Evolutionary conservation across 768 basidiomycete species (phyloP), one percentile per base, ranked within the genome.

Genomic region (Psilocybe subaeruginosa): DNA sequence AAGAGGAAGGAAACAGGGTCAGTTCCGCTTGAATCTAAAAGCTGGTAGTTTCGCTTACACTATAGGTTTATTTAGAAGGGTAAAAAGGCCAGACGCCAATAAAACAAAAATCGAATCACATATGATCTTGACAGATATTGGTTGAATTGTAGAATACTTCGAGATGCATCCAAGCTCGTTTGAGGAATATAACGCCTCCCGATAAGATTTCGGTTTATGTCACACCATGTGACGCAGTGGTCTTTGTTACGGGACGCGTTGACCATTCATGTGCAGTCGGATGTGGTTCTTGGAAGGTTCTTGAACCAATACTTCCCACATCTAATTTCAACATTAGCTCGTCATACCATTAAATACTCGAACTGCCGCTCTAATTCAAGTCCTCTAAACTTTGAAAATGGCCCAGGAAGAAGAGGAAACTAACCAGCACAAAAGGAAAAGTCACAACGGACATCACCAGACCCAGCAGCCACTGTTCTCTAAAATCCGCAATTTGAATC

Each of bases 401-500:
- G 3, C 11, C 4, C 49, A 51, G 29, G 30, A 29, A 14, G 14
- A 51, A 30, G 49, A 30, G 14, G 41, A 43, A 14, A 11, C 41
- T 6, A 1, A 16, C 27, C 30, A 14, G 29, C 6, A 29, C 30
- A 12, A n/a, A 12, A 19, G 9, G 49, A 31, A 31, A 30, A 51
- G 30, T 2, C 9, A 27, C 8, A 16, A 16, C 30, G 49, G 29
- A 51, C 27, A 12, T 51, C 49, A 51, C 4, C 27, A 6, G 5
- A 9, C 14, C 30, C 49, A 51, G 30, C 19, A 51, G 29, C 56
- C 56, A 17, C 66, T 71, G 16, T 62, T 71, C 19, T 62, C 66
- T 39, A 67, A 65, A 52, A 64, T 71, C 54, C 68, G 66, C 27
- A 68, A 61, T 58, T 68, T 71, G 54, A 70, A 68, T 55, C 31